Evolutionary conservation across 148 eudicot species (phyloP).

Genomic region (Rhododendron molle): DNA sequence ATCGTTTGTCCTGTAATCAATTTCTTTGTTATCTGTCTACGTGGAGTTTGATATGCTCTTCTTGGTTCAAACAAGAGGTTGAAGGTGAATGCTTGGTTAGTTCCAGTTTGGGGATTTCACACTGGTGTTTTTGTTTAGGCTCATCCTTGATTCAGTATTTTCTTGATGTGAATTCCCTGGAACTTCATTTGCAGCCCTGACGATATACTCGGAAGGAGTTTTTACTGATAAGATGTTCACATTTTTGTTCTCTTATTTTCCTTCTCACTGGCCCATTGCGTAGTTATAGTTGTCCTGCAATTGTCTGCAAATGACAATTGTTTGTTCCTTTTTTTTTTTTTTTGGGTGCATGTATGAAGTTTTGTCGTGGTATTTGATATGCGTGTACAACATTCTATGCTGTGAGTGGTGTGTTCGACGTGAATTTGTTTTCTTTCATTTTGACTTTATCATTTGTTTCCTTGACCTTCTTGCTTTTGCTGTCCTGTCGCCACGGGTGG

Average conservation of each 20-base stretch:
- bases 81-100: neutral
- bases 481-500: constrained; percentile 15
- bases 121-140: neutral
- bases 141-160: neutral
- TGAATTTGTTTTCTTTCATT: neutral
- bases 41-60: neutral
- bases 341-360: neutral
- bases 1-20: neutral
- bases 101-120: neutral
- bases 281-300: neutral
- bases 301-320: neutral
- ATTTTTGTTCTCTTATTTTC: neutral
- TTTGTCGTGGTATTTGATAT: neutral
- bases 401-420: neutral
- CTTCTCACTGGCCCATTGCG: neutral
- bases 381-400: neutral
- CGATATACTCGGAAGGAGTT: neutral
- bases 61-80: neutral
- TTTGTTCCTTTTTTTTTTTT: neutral
- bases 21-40: neutral
- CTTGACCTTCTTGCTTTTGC: constrained; percentile 31
- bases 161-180: neutral
- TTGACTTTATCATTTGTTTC: constrained; percentile 10
- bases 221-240: neutral
- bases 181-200: neutral